A percentile compares a stretch with the other conserved stretches of the same genome.
Conservation (phyloP, 495 filamentous ascomycete species). For the Sabuloglossum arenarium region DNA sequence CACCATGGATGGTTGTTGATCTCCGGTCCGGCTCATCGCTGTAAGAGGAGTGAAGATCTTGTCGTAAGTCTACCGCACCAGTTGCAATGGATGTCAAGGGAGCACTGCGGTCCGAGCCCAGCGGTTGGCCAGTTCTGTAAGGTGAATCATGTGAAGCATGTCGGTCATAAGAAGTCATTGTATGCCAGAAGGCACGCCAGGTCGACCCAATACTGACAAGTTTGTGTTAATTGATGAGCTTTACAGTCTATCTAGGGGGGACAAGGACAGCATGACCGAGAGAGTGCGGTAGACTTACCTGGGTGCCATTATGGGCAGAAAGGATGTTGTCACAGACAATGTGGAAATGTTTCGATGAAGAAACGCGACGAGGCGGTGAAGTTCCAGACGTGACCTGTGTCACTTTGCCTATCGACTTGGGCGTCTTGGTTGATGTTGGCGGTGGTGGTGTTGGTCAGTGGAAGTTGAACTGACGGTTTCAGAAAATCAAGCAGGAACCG, state of each 20-base stretch:
- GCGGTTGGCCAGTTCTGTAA: conserved; percentile 60
- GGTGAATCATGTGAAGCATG: conserved; percentile 75
- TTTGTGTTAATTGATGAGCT: background rate
- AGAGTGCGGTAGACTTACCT: conserved; percentile 1
- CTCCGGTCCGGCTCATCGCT: conserved; percentile 39
- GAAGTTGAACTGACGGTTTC: background rate
- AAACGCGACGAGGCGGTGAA: background rate
- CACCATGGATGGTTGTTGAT: conserved; percentile 16
- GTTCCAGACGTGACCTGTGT: background rate
- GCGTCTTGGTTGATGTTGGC: background rate
- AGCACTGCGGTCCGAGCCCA: conserved; percentile 47
- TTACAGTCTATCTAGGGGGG: background rate
- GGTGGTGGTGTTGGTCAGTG: background rate
- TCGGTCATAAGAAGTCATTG: conserved; percentile 64
- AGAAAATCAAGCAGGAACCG: conserved; percentile 1
- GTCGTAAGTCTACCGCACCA: conserved; percentile 55
- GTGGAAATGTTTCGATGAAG: background rate
- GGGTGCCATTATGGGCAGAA: conserved; percentile 2
- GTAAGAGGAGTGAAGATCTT: conserved; percentile 54
- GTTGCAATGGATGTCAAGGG: conserved; percentile 59
- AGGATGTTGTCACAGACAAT: background rate
- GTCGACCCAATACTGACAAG: conserved; percentile 32
- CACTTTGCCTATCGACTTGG: background rate
- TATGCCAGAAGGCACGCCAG: conserved; percentile 83
- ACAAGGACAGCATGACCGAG: background rate